phyloP scores from a whole-genome alignment of 2,329 filamentous ascomycete species.

The Gaeumannomyces tritici region DNA sequence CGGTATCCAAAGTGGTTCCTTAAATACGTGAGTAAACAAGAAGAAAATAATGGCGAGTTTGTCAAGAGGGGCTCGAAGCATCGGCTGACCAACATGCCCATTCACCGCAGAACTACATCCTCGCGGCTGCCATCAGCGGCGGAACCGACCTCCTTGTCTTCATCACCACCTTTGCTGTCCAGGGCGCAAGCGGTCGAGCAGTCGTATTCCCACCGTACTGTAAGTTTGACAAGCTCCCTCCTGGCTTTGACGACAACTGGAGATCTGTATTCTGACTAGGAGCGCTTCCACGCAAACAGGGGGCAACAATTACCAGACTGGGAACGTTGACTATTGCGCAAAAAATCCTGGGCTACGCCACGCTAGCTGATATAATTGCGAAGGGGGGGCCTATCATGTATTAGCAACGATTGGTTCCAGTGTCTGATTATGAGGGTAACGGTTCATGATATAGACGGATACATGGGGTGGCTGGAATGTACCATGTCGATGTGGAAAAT shows the following conservation, averaged over 20 bases:
- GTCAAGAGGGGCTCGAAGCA: not conserved
- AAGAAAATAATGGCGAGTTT: too few relatives aligned
- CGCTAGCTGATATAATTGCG: not conserved
- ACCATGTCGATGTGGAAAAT: not conserved
- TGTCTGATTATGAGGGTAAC: not conserved
- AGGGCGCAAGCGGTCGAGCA: conserved; percentile 29
- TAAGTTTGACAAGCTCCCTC: not conserved
- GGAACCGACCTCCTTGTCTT: conserved; percentile 29
- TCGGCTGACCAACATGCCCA: not conserved
- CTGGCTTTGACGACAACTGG: not conserved
- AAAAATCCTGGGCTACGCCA: conserved; percentile 7
- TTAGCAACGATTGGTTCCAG: not conserved
- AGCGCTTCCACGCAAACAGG: not conserved
- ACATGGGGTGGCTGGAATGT: not conserved
- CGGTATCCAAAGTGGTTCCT: conserved; percentile 25
- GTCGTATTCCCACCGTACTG: conserved; percentile 20
- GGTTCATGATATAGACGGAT: not conserved
- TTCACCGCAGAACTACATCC: conserved; percentile 21
- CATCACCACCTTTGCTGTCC: conserved; percentile 30
- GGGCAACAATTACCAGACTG: conserved; percentile 7
- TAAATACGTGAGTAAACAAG: conserved; percentile 19
- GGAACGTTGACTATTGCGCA: conserved; percentile 10
- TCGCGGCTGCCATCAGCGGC: conserved; percentile 28
- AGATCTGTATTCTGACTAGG: not conserved
- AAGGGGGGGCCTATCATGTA: not conserved